Conservation (phyloP, 495 filamentous ascomycete species). For the Neurospora sp. region DNA sequence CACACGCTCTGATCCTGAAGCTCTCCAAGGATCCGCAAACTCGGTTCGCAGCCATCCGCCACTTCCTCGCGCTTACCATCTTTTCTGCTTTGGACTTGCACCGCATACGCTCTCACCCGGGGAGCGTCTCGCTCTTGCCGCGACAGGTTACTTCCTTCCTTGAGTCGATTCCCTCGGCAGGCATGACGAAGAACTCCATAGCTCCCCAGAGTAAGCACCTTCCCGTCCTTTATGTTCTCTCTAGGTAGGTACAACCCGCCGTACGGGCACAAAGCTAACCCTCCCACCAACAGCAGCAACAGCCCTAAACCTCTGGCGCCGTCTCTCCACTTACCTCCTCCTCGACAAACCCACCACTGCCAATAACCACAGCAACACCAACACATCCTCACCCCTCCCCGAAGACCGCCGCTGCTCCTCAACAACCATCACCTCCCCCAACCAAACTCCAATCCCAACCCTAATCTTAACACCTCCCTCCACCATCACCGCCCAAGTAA, state of each 20-base stretch:
- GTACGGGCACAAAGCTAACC: not conserved
- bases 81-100: not conserved
- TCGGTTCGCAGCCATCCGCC: not conserved
- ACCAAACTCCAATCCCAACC: slow-evolving; percentile 12
- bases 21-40: not conserved
- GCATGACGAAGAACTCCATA: not conserved
- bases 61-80: not conserved
- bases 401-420: not conserved
- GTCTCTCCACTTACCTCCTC: slow-evolving; percentile 27
- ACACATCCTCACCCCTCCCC: no score
- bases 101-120: not conserved
- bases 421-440: not conserved
- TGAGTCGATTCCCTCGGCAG: slow-evolving; percentile 14
- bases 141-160: slow-evolving; percentile 19
- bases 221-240: no score
- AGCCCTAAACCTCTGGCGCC: slow-evolving; percentile 25
- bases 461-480: slow-evolving; percentile 15
- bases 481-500: slow-evolving; percentile 18
- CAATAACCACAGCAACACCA: not conserved
- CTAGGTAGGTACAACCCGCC: not conserved
- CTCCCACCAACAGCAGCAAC: slow-evolving; percentile 7
- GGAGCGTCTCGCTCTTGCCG: slow-evolving; percentile 23
- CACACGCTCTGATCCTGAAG: not conserved
- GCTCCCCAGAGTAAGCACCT: not conserved
- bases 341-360: not conserved